These are phyloP conservation scores for Cutaneotrichosporon spelunceum DNA, from an alignment of 1,284 basidiomycete genomes.

Conservation along the genomic window DNA sequence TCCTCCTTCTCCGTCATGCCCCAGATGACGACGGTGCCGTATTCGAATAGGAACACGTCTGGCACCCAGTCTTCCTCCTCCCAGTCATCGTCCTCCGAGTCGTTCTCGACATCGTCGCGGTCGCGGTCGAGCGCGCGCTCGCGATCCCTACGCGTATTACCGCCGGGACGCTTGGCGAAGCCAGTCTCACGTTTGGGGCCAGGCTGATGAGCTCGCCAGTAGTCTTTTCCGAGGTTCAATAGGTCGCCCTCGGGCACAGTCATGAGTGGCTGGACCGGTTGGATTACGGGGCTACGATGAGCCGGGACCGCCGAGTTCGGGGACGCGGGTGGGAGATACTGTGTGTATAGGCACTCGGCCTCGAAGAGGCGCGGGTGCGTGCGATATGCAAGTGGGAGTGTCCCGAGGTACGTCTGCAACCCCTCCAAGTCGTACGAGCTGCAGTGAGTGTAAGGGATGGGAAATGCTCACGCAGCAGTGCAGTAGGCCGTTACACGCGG, in stretches of 20 bases:
- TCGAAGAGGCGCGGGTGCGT: conserved; percentile 67
- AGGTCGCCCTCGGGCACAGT: conserved; percentile 46
- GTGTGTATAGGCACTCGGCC: conserved; percentile 50
- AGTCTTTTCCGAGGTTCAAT: conserved; percentile 38
- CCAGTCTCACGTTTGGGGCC: conserved; percentile 39
- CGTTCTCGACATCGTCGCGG: conserved; percentile 55
- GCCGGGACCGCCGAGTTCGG: conserved; percentile 1
- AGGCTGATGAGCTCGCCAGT: neutral
- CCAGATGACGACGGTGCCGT: conserved; percentile 89
- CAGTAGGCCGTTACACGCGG: conserved; percentile 95
- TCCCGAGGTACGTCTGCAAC: conserved; percentile 81
- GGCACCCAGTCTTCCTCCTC: conserved; percentile 61
- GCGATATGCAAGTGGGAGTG: conserved; percentile 72
- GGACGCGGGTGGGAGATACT: conserved; percentile 47
- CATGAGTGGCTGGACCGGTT: conserved; percentile 6
- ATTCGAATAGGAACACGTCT: conserved; percentile 89
- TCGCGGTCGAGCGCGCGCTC: conserved; percentile 43
- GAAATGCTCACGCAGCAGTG: conserved; percentile 71
- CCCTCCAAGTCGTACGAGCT: conserved; percentile 86
- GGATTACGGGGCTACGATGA: conserved; percentile 10
- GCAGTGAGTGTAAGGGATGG: conserved; percentile 2
- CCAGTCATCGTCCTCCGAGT: conserved; percentile 53
- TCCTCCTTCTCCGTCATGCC: conserved; percentile 93
- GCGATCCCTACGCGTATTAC: conserved; percentile 53
- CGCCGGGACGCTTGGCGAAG: conserved; percentile 43